These are phyloP conservation scores for Croton setiger DNA, from an alignment of 441 rosid genomes.

Conservation along the genomic window DNA sequence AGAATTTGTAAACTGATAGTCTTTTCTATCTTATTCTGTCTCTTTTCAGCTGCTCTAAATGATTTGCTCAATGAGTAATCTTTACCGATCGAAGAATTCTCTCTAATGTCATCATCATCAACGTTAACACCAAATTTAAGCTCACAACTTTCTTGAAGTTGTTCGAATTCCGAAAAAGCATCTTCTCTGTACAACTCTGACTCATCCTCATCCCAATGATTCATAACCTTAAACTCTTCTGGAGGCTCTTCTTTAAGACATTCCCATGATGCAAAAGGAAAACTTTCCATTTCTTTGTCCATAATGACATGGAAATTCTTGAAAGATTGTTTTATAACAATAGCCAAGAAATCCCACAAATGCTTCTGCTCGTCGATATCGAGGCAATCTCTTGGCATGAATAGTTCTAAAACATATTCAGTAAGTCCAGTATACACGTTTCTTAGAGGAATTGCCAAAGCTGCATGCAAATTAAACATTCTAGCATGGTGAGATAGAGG, in stretches of 20 bases:
- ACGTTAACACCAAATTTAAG: conserved; percentile 2
- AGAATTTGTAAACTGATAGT: conserved; percentile 70
- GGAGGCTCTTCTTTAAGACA: conserved; percentile 4
- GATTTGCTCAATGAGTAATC: conserved; percentile 17
- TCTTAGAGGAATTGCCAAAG: conserved; percentile 60
- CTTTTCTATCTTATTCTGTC: conserved; percentile 67
- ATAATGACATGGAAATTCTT: conserved; percentile 37
- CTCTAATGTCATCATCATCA: background rate
- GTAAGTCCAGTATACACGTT: conserved; percentile 40
- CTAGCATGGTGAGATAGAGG: conserved; percentile 82
- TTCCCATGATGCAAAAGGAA: conserved; percentile 34
- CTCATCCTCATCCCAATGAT: conserved; percentile 39
- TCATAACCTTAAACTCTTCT: conserved; percentile 28
- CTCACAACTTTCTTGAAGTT: conserved; percentile 24
- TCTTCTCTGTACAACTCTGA: conserved; percentile 23
- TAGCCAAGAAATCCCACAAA: conserved; percentile 43
- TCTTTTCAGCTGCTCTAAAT: conserved; percentile 32
- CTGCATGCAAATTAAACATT: conserved; percentile 61
- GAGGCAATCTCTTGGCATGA: conserved; percentile 59
- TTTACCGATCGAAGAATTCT: conserved; percentile 10
- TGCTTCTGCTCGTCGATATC: conserved; percentile 43
- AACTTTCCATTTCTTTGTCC: conserved; percentile 31
- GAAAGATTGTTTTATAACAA: conserved; percentile 28
- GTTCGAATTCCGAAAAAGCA: conserved; percentile 31
- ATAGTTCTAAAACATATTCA: conserved; percentile 71